Evolutionary conservation across 2,329 filamentous ascomycete genomes (phyloP).

Genomic region (Exophiala calicioides): DNA sequence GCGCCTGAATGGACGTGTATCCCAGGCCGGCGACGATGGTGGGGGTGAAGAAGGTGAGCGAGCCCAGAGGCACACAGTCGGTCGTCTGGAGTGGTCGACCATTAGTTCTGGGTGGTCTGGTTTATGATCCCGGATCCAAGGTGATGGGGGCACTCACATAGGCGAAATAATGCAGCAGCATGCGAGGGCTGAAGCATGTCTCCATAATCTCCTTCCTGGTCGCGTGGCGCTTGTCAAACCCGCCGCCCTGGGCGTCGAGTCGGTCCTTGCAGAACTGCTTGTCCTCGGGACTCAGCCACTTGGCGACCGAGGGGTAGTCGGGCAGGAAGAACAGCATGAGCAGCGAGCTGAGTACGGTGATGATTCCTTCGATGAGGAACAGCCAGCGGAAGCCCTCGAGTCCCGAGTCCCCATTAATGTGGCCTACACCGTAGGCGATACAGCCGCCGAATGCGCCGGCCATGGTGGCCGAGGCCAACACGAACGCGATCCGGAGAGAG

Average conservation of each 20-base stretch:
- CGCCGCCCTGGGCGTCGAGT: slow-evolving; percentile 45
- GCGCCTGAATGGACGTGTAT: slow-evolving; percentile 30
- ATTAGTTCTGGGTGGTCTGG: background rate
- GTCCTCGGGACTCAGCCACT: slow-evolving; percentile 48
- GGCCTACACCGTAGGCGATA: slow-evolving; percentile 36
- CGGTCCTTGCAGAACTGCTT: slow-evolving; percentile 46
- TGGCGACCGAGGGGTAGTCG: slow-evolving; percentile 45
- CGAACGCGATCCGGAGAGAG: slow-evolving; percentile 59
- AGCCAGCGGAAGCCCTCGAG: slow-evolving; percentile 46
- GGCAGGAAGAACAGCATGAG: slow-evolving; percentile 48
- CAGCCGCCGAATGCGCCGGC: slow-evolving; percentile 55
- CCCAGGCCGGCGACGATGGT: slow-evolving; percentile 28
- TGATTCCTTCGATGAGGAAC: slow-evolving; percentile 34
- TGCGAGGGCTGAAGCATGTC: slow-evolving; percentile 25
- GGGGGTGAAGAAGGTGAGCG: slow-evolving; percentile 28
- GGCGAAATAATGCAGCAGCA: slow-evolving; percentile 29
- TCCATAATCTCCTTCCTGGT: slow-evolving; percentile 17
- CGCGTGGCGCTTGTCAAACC: slow-evolving; percentile 25
- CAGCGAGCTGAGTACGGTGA: slow-evolving; percentile 38
- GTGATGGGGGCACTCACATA: slow-evolving; percentile 17
- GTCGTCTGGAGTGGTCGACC: slow-evolving; percentile 15
- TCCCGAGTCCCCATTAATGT: slow-evolving; percentile 45
- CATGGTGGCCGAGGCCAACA: slow-evolving; percentile 56
- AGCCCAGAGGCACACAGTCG: slow-evolving; percentile 28
- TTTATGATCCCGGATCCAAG: background rate